Conservation (phyloP, 179 eudicot species). For the Amaranthus tricolor region DNA sequence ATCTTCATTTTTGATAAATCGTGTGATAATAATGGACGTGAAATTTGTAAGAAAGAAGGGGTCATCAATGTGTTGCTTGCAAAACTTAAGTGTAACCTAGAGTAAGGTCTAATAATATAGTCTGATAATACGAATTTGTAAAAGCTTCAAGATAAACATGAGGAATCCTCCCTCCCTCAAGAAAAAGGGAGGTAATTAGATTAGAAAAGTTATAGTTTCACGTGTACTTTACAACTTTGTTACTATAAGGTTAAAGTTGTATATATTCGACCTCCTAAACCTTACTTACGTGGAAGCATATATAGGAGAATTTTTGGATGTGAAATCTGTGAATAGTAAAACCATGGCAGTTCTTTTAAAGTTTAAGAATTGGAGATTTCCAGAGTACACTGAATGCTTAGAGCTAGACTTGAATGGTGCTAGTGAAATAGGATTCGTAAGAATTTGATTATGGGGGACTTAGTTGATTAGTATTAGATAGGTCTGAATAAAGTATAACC, state of each 20-base stretch:
- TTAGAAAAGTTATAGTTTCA: background rate
- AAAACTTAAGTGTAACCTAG: background rate
- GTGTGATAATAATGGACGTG: background rate
- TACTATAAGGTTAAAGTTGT: background rate
- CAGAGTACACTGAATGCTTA: background rate
- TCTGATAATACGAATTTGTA: background rate
- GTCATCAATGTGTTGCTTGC: background rate
- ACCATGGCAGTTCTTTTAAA: background rate
- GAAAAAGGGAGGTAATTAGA: background rate
- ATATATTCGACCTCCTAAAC: no score
- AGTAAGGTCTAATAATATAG: background rate
- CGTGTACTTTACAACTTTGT: background rate
- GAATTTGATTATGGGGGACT: background rate
- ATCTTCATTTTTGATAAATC: background rate
- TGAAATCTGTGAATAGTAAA: background rate
- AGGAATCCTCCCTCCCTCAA: background rate
- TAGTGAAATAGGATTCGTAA: background rate
- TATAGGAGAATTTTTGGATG: background rate
- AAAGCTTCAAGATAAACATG: background rate
- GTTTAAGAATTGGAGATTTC: background rate
- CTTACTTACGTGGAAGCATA: no score
- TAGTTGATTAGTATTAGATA: no score
- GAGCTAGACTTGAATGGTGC: background rate
- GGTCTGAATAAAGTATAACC: no score
- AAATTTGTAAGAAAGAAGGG: background rate